Evolutionary conservation across 306 rosid genomes (phyloP).

Genomic region (Sicyos baderoa): DNA sequence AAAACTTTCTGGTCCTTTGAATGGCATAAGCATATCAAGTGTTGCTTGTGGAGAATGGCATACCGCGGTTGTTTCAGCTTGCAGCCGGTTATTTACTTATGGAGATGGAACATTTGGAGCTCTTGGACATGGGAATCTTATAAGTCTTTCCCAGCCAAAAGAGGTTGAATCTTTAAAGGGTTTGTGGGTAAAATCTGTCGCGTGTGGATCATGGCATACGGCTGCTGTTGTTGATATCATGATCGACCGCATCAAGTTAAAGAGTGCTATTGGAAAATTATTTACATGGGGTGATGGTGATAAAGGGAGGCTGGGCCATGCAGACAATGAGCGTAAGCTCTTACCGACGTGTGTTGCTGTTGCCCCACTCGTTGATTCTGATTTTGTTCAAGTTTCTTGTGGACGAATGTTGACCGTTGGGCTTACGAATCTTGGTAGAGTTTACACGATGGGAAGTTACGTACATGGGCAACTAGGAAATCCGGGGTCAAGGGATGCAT

Average conservation of each 20-base stretch:
- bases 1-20: slow-evolving; percentile 50
- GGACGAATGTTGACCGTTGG: slow-evolving; percentile 70
- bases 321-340: slow-evolving; percentile 46
- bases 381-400: slow-evolving; percentile 74
- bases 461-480: slow-evolving; percentile 68
- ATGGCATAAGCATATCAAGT: slow-evolving; percentile 38
- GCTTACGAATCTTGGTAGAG: slow-evolving; percentile 59
- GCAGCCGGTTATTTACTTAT: slow-evolving; percentile 59
- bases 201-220: slow-evolving; percentile 89
- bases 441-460: slow-evolving; percentile 64
- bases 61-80: slow-evolving; percentile 54
- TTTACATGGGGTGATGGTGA: slow-evolving; percentile 94
- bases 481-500: slow-evolving; percentile 45
- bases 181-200: slow-evolving; percentile 54
- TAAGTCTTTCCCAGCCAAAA: slow-evolving; percentile 49
- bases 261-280: slow-evolving; percentile 46
- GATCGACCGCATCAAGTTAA: slow-evolving; percentile 37
- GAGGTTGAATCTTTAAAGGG: slow-evolving; percentile 68
- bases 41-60: slow-evolving; percentile 93
- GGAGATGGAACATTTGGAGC: slow-evolving; percentile 91
- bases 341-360: slow-evolving; percentile 72
- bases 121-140: slow-evolving; percentile 67
- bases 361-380: slow-evolving; percentile 58
- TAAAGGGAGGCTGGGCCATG: slow-evolving; percentile 65
- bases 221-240: slow-evolving; percentile 63